These are phyloP conservation scores for Orbilia blumenaviensis DNA, from an alignment of 2,329 filamentous ascomycete species.

Conservation along the genomic window DNA sequence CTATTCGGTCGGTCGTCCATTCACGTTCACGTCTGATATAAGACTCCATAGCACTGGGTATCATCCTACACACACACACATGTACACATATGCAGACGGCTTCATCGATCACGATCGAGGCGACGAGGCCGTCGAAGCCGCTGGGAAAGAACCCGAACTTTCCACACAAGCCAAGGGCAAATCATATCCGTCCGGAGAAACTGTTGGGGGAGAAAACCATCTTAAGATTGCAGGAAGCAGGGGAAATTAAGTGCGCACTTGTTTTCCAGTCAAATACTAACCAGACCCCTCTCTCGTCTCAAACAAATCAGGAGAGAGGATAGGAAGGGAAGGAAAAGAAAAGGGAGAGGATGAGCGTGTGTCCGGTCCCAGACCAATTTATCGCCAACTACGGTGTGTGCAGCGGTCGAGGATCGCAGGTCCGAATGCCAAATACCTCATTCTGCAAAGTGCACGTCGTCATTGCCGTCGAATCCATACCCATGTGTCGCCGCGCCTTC, in stretches of 20 bases:
- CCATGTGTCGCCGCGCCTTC: constrained; percentile 9
- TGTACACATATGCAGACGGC: background rate
- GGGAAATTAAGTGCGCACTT: constrained; percentile 53
- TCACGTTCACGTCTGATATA: constrained; percentile 10
- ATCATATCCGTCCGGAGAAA: constrained; percentile 39
- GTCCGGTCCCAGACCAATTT: no score
- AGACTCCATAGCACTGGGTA: background rate
- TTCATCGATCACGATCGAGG: constrained; percentile 9
- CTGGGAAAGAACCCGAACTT: constrained; percentile 26
- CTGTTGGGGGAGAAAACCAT: constrained; percentile 12
- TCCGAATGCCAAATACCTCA: constrained; percentile 54
- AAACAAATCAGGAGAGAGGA: constrained; percentile 23
- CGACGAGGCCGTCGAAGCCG: no score
- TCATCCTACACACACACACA: background rate
- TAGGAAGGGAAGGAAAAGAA: constrained; percentile 22
- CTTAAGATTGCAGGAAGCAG: constrained; percentile 51
- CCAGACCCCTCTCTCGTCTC: constrained; percentile 14
- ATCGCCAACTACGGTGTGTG: no score
- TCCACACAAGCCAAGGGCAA: constrained; percentile 1
- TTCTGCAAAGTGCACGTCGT: constrained; percentile 20
- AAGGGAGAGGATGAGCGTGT: background rate
- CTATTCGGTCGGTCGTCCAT: constrained; percentile 3
- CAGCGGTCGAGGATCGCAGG: constrained; percentile 39
- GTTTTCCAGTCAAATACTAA: constrained; percentile 34
- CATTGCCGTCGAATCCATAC: constrained; percentile 28